These are phyloP conservation scores for Sungouiozyma ichnusensis DNA, from an alignment of 805 yeast genomes.

Conservation along the genomic window DNA sequence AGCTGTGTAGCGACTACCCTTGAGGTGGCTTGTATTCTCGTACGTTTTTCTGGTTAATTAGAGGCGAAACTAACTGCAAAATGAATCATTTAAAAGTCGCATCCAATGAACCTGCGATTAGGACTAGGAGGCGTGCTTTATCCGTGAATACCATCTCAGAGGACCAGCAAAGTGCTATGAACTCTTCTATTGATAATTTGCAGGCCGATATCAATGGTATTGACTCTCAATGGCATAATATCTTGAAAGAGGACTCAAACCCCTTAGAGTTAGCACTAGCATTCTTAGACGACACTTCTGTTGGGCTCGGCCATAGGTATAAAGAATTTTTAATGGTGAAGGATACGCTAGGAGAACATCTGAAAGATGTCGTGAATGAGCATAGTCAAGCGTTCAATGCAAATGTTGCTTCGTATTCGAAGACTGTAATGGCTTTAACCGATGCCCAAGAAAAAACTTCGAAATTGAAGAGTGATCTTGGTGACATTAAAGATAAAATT, in stretches of 20 bases:
- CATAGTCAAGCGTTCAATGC: conserved; percentile 78
- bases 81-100: conserved; percentile 15
- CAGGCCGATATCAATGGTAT: conserved; percentile 25
- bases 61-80: too few relatives aligned
- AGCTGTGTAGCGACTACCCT: too few relatives aligned
- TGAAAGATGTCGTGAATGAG: conserved; percentile 65
- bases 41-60: too few relatives aligned
- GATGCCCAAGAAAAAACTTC: conserved; percentile 53
- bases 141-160: conserved; percentile 23
- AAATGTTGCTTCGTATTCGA: conserved; percentile 74
- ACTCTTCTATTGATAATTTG: conserved; percentile 20
- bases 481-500: conserved; percentile 39
- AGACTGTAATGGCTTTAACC: conserved; percentile 50
- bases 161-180: conserved; percentile 22
- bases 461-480: conserved; percentile 39
- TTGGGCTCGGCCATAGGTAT: conserved; percentile 73
- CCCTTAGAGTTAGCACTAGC: conserved; percentile 81
- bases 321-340: conserved; percentile 57
- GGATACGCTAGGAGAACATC: conserved; percentile 42
- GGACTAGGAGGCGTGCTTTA: conserved; percentile 23
- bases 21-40: too few relatives aligned
- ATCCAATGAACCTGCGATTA: background rate
- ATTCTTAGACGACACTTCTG: conserved; percentile 75
- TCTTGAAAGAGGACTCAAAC: conserved; percentile 48
- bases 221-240: conserved; percentile 39